Conservation (phyloP, 2,329 filamentous ascomycete species). For the Penicillium frequentans region DNA sequence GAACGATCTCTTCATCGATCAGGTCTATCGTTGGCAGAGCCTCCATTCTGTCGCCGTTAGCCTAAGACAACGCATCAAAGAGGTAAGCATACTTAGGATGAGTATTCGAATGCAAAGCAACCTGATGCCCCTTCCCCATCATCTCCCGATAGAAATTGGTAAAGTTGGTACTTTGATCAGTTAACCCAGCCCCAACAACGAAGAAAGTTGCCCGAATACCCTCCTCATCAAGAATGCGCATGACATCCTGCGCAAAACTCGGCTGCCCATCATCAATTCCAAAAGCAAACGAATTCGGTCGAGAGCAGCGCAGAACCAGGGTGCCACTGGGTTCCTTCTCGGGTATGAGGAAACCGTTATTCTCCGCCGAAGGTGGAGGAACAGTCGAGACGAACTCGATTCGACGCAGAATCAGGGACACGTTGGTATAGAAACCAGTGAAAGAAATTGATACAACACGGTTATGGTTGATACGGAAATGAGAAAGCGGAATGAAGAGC, state of each 20-base stretch:
- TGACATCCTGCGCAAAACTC: conserved; percentile 58
- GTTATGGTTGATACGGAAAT: conserved; percentile 63
- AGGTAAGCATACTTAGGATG: conserved; percentile 56
- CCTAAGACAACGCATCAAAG: not conserved
- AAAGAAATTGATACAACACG: conserved; percentile 61
- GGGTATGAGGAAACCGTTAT: conserved; percentile 50
- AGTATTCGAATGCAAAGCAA: conserved; percentile 67
- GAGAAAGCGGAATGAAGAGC: conserved; percentile 66
- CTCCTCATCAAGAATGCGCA: conserved; percentile 62
- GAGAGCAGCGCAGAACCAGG: conserved; percentile 63
- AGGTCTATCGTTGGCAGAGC: conserved; percentile 28
- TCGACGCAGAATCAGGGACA: conserved; percentile 53
- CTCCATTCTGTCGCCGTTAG: conserved; percentile 34
- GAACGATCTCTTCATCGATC: conserved; percentile 40
- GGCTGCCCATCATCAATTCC: conserved; percentile 70
- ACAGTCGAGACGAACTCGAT: conserved; percentile 62
- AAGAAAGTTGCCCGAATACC: conserved; percentile 69
- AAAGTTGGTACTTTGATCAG: conserved; percentile 61
- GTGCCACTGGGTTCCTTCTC: conserved; percentile 62
- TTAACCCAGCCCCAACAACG: conserved; percentile 64
- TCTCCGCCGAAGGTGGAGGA: conserved; percentile 36
- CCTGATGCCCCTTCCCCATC: conserved; percentile 63
- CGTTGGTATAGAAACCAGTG: conserved; percentile 62
- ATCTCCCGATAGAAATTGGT: conserved; percentile 65
- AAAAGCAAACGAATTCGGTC: conserved; percentile 70